Conservation (phyloP, 768 basidiomycete genomes). For the Podaxis rugospora region DNA sequence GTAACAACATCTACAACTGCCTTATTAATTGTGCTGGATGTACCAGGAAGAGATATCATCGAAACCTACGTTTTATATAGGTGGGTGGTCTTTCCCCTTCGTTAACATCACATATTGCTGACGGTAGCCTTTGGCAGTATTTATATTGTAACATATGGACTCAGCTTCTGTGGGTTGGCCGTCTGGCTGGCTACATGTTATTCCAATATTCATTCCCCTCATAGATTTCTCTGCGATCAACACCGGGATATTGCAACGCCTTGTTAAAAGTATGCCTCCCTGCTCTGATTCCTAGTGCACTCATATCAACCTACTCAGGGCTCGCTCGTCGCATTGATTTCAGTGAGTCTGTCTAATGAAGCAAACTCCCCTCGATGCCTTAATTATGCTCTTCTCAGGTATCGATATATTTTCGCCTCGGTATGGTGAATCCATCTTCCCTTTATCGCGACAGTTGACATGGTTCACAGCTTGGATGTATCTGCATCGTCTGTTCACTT, state of each 20-base stretch:
- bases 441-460: background rate
- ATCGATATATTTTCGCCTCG: conserved; percentile 79
- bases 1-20: conserved; percentile 61
- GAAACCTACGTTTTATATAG: conserved; percentile 61
- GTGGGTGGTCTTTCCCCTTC: conserved; percentile 34
- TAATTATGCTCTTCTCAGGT: conserved; percentile 32
- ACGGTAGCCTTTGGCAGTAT: conserved; percentile 24
- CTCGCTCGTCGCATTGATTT: conserved; percentile 67
- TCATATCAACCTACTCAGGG: conserved; percentile 29
- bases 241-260: conserved; percentile 40
- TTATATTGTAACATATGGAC: conserved; percentile 59
- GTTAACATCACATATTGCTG: background rate
- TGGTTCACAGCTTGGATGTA: conserved; percentile 45
- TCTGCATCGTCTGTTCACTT: conserved; percentile 55
- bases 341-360: conserved; percentile 39
- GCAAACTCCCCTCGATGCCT: background rate
- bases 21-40: conserved; percentile 53
- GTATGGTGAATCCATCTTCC: conserved; percentile 24
- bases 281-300: background rate
- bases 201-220: conserved; percentile 10
- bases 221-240: conserved; percentile 65
- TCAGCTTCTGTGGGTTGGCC: conserved; percentile 50
- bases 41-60: conserved; percentile 51
- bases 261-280: conserved; percentile 54
- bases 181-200: background rate